Percentiles rank a stretch among this genome's conserved stretches.
phyloP scores from a whole-genome alignment of 179 eudicot species.

The Corrigiola litoralis region DNA sequence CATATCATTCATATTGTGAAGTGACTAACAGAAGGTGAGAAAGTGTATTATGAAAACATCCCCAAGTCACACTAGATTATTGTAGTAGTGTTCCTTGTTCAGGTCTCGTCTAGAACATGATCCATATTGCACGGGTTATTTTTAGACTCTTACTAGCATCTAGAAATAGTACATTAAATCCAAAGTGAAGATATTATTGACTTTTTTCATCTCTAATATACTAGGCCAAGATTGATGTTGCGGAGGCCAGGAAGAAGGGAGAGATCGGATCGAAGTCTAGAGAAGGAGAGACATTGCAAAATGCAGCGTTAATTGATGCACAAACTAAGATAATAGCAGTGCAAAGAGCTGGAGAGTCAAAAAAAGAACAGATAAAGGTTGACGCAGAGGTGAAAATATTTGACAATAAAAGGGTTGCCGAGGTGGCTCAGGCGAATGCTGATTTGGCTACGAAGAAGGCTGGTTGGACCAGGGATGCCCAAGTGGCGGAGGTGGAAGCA shows the following conservation, averaged over 20 bases:
- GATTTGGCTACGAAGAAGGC: conserved; percentile 32
- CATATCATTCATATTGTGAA: no score
- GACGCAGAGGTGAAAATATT: conserved; percentile 29
- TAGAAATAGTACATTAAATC: no score
- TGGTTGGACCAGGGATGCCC: conserved; percentile 30
- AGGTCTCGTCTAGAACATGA: no score
- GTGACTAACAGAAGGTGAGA: no score
- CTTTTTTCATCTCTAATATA: background rate
- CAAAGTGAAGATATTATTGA: no score
- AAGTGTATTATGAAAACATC: no score
- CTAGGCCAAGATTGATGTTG: conserved; percentile 37
- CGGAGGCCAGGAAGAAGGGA: conserved; percentile 41
- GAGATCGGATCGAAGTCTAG: conserved; percentile 33
- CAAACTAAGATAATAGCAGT: conserved; percentile 30
- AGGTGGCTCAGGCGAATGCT: conserved; percentile 36
- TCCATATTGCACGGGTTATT: no score
- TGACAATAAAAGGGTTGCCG: conserved; percentile 33
- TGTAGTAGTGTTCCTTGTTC: no score
- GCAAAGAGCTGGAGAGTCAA: conserved; percentile 21
- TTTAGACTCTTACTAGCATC: no score
- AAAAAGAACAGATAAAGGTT: conserved; percentile 31
- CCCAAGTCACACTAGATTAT: no score
- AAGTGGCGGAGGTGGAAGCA: conserved; percentile 39
- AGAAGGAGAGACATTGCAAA: conserved; percentile 32
- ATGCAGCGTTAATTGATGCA: conserved; percentile 34